Conservation (phyloP, 768 basidiomycete genomes). For the Vararia minispora region DNA sequence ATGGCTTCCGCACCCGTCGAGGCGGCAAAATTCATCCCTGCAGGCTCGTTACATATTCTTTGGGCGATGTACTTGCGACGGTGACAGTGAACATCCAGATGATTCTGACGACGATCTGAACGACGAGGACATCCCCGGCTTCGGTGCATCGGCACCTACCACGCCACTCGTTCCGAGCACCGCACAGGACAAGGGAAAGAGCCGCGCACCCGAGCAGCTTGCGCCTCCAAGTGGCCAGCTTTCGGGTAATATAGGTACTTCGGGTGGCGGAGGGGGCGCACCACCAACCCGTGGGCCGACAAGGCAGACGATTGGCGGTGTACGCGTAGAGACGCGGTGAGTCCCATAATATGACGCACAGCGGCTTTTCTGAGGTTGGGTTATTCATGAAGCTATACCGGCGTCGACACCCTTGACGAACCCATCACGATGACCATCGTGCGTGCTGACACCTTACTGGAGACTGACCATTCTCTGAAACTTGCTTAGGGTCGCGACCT, state of each 20-base stretch:
- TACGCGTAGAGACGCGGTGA: conserved; percentile 82
- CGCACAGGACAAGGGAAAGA: conserved; percentile 57
- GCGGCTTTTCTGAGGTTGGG: neutral
- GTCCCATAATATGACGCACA: conserved; percentile 12
- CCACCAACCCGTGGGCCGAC: conserved; percentile 25
- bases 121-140: conserved; percentile 73
- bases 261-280: too few relatives aligned
- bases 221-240: conserved; percentile 33
- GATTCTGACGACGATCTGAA: conserved; percentile 80
- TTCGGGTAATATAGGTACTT: conserved; percentile 65
- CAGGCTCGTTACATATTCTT: too few relatives aligned
- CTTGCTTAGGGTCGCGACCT: conserved; percentile 71
- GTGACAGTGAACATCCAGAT: too few relatives aligned
- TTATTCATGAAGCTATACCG: conserved; percentile 51
- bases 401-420: conserved; percentile 84
- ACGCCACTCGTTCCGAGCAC: conserved; percentile 27
- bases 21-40: too few relatives aligned
- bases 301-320: conserved; percentile 69
- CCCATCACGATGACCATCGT: conserved; percentile 86
- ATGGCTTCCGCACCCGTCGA: too few relatives aligned
- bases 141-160: too few relatives aligned
- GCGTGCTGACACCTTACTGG: conserved; percentile 19
- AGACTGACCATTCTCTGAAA: conserved; percentile 5
- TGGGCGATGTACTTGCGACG: too few relatives aligned
- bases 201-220: conserved; percentile 45